These are phyloP conservation scores for Suillus tomentosus DNA, from an alignment of 768 basidiomycete genomes.

Conservation along the genomic window DNA sequence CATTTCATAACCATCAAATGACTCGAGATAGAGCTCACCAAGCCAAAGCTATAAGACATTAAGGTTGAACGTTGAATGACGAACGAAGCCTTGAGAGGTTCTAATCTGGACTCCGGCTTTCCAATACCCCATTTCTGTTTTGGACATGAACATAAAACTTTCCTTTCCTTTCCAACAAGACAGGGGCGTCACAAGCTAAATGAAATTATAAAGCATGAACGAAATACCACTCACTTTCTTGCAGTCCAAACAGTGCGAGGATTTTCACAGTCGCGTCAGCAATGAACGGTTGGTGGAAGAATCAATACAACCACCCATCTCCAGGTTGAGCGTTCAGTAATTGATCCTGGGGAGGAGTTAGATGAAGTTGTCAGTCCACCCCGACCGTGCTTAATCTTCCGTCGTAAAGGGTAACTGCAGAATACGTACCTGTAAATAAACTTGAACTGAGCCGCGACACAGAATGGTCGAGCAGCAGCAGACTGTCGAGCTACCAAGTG, in stretches of 20 bases:
- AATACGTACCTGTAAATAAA: background rate
- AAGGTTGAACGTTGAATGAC: no score
- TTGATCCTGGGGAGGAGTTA: constrained; percentile 38
- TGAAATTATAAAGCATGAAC: constrained; percentile 20
- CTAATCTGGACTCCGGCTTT: constrained; percentile 50
- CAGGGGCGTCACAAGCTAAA: constrained; percentile 28
- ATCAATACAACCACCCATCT: constrained; percentile 57
- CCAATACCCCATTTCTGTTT: constrained; percentile 52
- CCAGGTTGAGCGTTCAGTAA: constrained; percentile 61
- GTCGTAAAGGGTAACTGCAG: background rate
- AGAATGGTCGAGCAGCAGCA: no score
- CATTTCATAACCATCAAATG: no score
- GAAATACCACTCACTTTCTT: constrained; percentile 54
- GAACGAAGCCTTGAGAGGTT: no score
- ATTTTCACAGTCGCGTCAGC: no score
- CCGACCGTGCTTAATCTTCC: no score
- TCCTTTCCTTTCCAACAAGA: constrained; percentile 54
- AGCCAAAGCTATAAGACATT: no score
- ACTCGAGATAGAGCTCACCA: no score
- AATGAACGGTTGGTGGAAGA: background rate
- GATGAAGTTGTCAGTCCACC: background rate
- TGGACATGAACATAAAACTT: constrained; percentile 51
- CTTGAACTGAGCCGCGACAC: background rate
- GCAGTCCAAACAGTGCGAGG: constrained; percentile 53
- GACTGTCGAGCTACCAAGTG: no score